Evolutionary conservation across 148 eudicot genomes (phyloP), one percentile per base, ranked within the genome.

Genomic region (Persicaria maculosa): DNA sequence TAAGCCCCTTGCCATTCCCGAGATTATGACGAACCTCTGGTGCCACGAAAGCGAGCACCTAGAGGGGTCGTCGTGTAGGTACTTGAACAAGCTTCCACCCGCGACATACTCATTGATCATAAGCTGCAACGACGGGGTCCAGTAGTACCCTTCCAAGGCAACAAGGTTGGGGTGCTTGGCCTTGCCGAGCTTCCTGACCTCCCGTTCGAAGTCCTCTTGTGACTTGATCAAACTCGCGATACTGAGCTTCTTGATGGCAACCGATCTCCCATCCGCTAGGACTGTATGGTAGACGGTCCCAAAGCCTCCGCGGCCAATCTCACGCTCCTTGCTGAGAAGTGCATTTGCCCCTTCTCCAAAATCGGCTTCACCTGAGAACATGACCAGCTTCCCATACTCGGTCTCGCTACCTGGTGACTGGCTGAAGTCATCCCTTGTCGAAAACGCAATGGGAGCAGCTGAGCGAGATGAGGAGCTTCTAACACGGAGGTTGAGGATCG

Each of bases 191-290:
- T 50, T 78, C 77, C 80, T 90, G 5, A 91, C 81, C 78, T 89
- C 96, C 57, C 79, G 80, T 75, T 89, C 98, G 6, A 93, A 93
- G 74, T 91, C 98, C 44, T 87, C 89, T 73, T 88, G 93, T 67
- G 91, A 89, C 78, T 93, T 91, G 44, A 84, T 87, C 78, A 91
- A 83, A 74, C 97, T 86, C 4, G 95, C 72, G 54, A 87, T 74
- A 20, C 78, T 89, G 20, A 93, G 95, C 85, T 93, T 93, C 87
- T 91, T 93, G 73, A 93, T 88, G 47, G 96, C 98, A 61, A 91
- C 83, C 0, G 88, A 77, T 17, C 89, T 86, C n/a, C 95, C 97
- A 52, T 85, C 90, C 77, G 78, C 84, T 20, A 90, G 81, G 57
- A 81, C 85, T 2, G 97, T 85, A 47, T 77, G 81, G 73, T 93